Base-by-base conservation (phyloP, 768 basidiomycete genomes). In the Lactarius sanguifluus region DNA sequence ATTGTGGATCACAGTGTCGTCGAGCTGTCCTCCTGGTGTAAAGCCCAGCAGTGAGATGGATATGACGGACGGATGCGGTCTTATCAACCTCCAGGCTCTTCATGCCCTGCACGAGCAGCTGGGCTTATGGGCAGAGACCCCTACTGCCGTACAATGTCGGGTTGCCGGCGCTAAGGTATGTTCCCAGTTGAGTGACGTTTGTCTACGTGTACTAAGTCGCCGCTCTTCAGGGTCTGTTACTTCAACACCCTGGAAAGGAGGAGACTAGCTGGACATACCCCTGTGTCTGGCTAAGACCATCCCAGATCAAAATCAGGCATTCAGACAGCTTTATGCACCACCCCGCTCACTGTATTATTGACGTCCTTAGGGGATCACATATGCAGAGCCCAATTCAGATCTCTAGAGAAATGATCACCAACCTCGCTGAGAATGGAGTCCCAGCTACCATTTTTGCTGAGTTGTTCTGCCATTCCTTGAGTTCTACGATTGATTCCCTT, bases 51-150 rank as follows among this genome's bases (percentile, higher is more conserved):
- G 69, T 30, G 74, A 76, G 52, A 73, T 73, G 71, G 71, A 68
- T 8, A 83, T 90, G 78, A 91, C 90, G 0, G 91, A 92, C 71
- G 91, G 91, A 0, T 90, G 89, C 74, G 90, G 91, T 0, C 78
- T 84, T 32, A 86, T 90, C 2, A 92, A 89, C 70, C 80, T 79
- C 13, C 78, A 83, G 0, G 85, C 81, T 0, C 75, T 88, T 30
- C 57, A 67, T 6, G 3, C 20, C 7, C 60, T 77, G 7, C 61
- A 70, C 32, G 52, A 70, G 7, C 61, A 61, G n/a, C 62, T 75
- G 20, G 61, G 23, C 7, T 8, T 63, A 0, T 76, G 74, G 74
- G 57, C 58, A 23, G 65, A 67, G 1, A 34, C 64, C 41, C 77
- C 77, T 20, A 70, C 67, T 1, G 76, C 77, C 1, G 59, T 77